Base-by-base conservation (phyloP, 2,329 filamentous ascomycete species). In the Furcasterigmium furcatum region DNA sequence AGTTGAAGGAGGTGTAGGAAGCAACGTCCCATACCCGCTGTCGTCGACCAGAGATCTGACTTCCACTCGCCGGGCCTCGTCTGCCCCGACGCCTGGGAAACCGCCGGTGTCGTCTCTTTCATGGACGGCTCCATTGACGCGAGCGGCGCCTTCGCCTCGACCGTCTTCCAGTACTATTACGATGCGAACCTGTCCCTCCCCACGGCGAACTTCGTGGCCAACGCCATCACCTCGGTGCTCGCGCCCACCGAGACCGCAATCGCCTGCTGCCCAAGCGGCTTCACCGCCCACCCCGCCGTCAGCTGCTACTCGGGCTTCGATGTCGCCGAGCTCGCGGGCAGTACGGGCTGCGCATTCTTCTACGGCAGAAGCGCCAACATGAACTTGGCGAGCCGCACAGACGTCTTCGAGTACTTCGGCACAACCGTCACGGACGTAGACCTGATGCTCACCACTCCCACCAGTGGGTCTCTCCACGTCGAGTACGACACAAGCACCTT, bases 41-140 rank as follows among this genome's bases (percentile, higher is more conserved):
- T 32, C 30, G 30, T 16, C 30, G 13, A 32, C 30, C 12, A 24
- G 16, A 9, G 12, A 32, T 4, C 12, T 32, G 9, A 4, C 7
- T 44, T 29, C 10, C 34, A 39, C 24, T 48, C 38, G 12, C 43
- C 43, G 12, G 43, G 32, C 4, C 14, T 34, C 13, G 20, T 20
- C 8, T 46, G 43, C n/a, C 46, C 39, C 9, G 18, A 21, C 12
- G 25, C 30, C 3, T 48, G 46, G 46, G 34, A 22, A 2, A 46
- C 43, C 9, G 43, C 19, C 5, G 43, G 39, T 5, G 9, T 43
- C 27, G 25, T 34, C 5, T 19, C 38, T 18, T 18, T 36, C n/a
- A 29, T 19, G 25, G 7, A 5, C 25, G 14, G 16, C 39, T 18
- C n/a, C 9, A 16, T 18, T 5, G 18, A 16, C 14, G 34, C 34